phyloP scores from a whole-genome alignment of 108 stramenopile species.

The Skeletonema menzelii region DNA sequence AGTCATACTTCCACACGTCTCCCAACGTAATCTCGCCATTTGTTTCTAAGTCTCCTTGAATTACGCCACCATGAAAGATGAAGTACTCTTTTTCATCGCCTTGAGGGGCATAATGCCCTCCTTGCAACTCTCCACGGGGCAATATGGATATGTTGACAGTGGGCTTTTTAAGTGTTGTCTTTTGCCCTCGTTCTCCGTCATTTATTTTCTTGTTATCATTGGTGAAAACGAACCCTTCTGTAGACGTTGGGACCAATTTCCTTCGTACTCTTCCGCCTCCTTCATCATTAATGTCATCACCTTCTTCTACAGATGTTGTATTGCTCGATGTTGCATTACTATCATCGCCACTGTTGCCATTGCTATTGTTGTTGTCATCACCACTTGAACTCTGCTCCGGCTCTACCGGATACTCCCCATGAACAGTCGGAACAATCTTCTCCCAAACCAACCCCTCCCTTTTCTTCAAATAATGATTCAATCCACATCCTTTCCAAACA shows the following conservation, averaged over 20 bases:
- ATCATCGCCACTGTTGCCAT: not conserved
- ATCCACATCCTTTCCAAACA: conserved; percentile 34
- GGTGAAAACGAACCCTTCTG: not conserved
- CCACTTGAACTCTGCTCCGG: not conserved
- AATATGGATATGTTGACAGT: not conserved
- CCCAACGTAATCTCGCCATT: conserved; percentile 18
- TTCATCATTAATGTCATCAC: not conserved
- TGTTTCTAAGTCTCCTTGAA: conserved; percentile 1
- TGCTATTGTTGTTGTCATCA: too few relatives aligned
- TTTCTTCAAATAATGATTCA: conserved; percentile 11
- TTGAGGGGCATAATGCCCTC: conserved; percentile 29
- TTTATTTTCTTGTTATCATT: not conserved
- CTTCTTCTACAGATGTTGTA: not conserved
- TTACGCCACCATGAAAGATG: conserved; percentile 44
- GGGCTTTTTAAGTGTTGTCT: not conserved
- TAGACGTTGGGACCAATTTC: not conserved
- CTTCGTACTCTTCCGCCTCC: too few relatives aligned
- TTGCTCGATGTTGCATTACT: not conserved
- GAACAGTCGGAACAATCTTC: conserved; percentile 23
- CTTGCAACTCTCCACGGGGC: conserved; percentile 41
- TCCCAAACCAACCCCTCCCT: conserved; percentile 29
- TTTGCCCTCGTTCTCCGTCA: not conserved
- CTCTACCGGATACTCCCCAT: not conserved
- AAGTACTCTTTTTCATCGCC: conserved; percentile 18
- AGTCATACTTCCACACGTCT: conserved; percentile 58